These are phyloP conservation scores for Rubia peregrina DNA, from an alignment of 305 asterid genomes.

Conservation along the genomic window DNA sequence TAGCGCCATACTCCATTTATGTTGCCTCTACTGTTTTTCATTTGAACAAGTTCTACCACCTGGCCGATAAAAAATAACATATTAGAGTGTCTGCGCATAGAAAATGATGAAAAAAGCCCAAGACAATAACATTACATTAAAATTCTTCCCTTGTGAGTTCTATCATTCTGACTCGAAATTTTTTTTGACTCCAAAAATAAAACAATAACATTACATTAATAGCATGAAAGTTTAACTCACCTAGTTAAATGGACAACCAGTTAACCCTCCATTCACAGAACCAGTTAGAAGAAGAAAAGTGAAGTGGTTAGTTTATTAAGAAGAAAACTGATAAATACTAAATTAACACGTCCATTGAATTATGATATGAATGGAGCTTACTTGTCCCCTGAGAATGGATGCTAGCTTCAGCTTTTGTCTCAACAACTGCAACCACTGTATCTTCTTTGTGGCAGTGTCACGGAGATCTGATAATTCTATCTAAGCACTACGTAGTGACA, in stretches of 20 bases:
- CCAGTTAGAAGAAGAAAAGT: no score
- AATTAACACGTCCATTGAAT: background rate
- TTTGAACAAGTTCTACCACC: slow-evolving; percentile 76
- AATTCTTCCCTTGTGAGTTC: no score
- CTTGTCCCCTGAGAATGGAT: slow-evolving; percentile 81
- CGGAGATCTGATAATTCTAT: slow-evolving; percentile 78
- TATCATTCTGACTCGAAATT: no score
- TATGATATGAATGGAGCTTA: slow-evolving; percentile 32
- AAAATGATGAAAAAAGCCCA: background rate
- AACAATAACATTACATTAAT: no score
- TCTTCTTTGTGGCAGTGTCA: slow-evolving; percentile 72
- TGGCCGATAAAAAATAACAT: slow-evolving; percentile 7
- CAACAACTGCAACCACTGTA: slow-evolving; percentile 82
- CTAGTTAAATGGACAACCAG: no score
- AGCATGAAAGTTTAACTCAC: no score
- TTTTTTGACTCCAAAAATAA: no score
- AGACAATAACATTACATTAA: no score
- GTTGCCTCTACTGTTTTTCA: slow-evolving; percentile 63
- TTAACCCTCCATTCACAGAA: no score
- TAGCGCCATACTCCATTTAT: slow-evolving; percentile 23
- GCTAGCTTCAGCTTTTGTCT: slow-evolving; percentile 86
- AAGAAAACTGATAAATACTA: no score
- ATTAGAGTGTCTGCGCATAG: background rate
- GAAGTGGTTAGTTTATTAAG: no score
- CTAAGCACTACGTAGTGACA: slow-evolving; percentile 36